Conservation (phyloP, 352 stramenopile species). For the Vaucheria bursata region DNA sequence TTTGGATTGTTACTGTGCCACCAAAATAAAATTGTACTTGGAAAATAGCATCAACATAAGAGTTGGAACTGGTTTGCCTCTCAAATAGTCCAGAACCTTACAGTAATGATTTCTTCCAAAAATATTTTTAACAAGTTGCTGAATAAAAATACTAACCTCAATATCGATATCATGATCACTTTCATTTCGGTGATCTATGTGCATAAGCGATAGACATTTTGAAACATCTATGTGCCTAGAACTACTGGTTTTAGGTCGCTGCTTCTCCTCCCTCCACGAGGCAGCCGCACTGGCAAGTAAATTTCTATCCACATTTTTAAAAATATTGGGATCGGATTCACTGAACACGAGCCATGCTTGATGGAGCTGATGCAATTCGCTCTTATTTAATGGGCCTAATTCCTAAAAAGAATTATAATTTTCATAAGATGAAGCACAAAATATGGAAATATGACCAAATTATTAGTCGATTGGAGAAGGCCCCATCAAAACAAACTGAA, state of each 20-base stretch:
- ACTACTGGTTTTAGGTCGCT: slow-evolving; percentile 21
- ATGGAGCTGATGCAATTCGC: slow-evolving; percentile 51
- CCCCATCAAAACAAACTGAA: too few species aligned
- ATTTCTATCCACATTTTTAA: slow-evolving; percentile 5
- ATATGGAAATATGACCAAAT: too few species aligned
- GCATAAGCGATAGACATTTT: slow-evolving; percentile 69
- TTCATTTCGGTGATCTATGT: slow-evolving; percentile 65
- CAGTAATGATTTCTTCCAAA: too few species aligned
- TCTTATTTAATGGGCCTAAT: slow-evolving; percentile 40
- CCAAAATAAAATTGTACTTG: too few species aligned
- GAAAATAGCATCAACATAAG: too few species aligned
- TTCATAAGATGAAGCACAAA: too few species aligned
- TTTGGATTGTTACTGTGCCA: too few species aligned
- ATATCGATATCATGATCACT: slow-evolving; percentile 50
- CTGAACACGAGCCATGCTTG: slow-evolving; percentile 57
- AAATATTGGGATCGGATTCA: slow-evolving; percentile 15
- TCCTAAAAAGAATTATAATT: too few species aligned
- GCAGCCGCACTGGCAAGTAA: slow-evolving; percentile 12
- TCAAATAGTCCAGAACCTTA: too few species aligned
- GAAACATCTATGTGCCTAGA: slow-evolving; percentile 28
- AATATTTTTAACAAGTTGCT: too few species aligned
- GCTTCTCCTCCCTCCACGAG: slow-evolving; percentile 27
- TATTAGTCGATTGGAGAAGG: too few species aligned
- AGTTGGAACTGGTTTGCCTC: too few species aligned
- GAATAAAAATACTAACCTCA: slow-evolving; percentile 13